These are phyloP conservation scores for Monascus purpureus DNA, from an alignment of 495 filamentous ascomycete species.

Conservation along the genomic window DNA sequence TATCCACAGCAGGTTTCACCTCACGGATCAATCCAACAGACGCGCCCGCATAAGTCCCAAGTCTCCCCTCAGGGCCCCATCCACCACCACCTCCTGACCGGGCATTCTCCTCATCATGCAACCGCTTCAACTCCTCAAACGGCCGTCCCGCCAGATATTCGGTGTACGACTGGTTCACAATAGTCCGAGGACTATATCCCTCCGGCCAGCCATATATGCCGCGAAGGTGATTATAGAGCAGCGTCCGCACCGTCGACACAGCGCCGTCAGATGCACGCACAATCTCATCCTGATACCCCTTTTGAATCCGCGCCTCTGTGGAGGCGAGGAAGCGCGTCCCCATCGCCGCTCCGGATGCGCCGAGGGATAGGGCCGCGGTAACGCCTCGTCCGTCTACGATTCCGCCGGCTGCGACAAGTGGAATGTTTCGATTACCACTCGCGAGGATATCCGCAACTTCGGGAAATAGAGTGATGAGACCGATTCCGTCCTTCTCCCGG, in stretches of 20 bases:
- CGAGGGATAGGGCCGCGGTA: constrained; percentile 49
- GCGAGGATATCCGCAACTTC: constrained; percentile 42
- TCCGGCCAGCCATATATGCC: constrained; percentile 57
- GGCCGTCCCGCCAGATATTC: constrained; percentile 42
- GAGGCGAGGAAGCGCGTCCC: constrained; percentile 63
- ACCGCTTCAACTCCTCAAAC: constrained; percentile 43
- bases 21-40: constrained; percentile 36
- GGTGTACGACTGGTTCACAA: constrained; percentile 46
- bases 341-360: constrained; percentile 52
- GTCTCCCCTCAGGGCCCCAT: constrained; percentile 48
- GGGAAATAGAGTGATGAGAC: constrained; percentile 43
- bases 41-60: constrained; percentile 58
- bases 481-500: constrained; percentile 36
- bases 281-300: constrained; percentile 47
- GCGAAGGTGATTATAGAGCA: constrained; percentile 55
- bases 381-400: constrained; percentile 53
- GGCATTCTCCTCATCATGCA: constrained; percentile 41
- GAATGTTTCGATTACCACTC: constrained; percentile 23
- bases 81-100: constrained; percentile 43
- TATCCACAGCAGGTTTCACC: constrained; percentile 25
- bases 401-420: constrained; percentile 58
- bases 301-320: constrained; percentile 44
- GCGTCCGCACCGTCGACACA: constrained; percentile 45
- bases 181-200: constrained; percentile 44
- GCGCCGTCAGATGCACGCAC: constrained; percentile 49